These are phyloP conservation scores for Graphium sp. DNA, from an alignment of 2,329 filamentous ascomycete species.

Conservation along the genomic window DNA sequence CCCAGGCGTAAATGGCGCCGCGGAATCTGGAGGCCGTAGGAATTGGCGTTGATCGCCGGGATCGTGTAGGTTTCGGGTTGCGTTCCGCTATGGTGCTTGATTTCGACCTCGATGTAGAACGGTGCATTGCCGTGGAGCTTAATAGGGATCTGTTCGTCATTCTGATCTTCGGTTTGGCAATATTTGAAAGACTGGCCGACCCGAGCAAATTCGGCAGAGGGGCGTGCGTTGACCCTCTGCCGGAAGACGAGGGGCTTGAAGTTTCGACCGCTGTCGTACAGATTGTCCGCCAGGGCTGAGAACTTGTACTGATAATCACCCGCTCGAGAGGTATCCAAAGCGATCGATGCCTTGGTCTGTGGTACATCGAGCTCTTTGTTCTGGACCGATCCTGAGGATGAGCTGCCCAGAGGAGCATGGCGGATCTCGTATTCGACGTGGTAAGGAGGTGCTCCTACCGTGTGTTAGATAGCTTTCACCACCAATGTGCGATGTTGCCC, in stretches of 20 bases:
- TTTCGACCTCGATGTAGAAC: conserved; percentile 80
- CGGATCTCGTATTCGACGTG: conserved; percentile 67
- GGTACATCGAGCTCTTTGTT: conserved; percentile 63
- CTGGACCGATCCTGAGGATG: conserved; percentile 47
- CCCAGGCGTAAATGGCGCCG: conserved; percentile 72
- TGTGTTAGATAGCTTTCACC: conserved; percentile 12
- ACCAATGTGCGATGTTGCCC: neutral
- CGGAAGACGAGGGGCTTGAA: conserved; percentile 53
- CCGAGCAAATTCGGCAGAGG: conserved; percentile 64
- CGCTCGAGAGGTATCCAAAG: conserved; percentile 71
- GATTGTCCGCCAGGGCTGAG: conserved; percentile 62
- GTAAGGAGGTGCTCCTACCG: conserved; percentile 61
- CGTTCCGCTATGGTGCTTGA: conserved; percentile 74
- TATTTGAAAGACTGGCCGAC: conserved; percentile 92
- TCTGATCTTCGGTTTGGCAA: conserved; percentile 68
- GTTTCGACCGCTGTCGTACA: conserved; percentile 62
- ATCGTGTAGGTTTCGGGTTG: conserved; percentile 70
- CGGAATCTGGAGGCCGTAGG: conserved; percentile 70
- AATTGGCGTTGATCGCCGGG: conserved; percentile 57
- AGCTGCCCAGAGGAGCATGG: conserved; percentile 51
- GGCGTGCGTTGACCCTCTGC: conserved; percentile 73
- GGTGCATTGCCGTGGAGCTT: conserved; percentile 68
- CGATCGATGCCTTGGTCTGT: conserved; percentile 58
- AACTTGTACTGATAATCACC: conserved; percentile 82
- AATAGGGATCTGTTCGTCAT: conserved; percentile 79